phyloP scores from a whole-genome alignment of 2,329 filamentous ascomycete species.

The Nannizziopsis barbatae region DNA sequence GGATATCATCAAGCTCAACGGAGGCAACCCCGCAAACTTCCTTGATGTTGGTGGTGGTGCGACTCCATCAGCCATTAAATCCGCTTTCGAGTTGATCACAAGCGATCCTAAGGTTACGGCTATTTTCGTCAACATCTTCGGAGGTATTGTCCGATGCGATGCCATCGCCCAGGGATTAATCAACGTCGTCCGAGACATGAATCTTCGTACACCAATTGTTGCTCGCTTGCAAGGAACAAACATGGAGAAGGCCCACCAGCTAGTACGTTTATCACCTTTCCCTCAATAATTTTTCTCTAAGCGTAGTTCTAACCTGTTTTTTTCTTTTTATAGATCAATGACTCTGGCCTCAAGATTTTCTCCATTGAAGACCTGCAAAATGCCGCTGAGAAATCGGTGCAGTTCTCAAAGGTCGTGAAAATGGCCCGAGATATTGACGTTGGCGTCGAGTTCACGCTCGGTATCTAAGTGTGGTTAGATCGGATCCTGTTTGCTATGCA shows the following conservation, averaged over 20 bases:
- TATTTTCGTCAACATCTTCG: constrained; percentile 99
- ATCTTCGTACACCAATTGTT: constrained; percentile 93
- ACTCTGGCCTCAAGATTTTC: constrained; percentile 98
- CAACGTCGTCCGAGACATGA: constrained; percentile 85
- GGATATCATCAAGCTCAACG: constrained; percentile 99
- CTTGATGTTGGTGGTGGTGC: constrained; percentile 96
- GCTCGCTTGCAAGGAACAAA: constrained; percentile 97
- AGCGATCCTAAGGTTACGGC: constrained; percentile 96
- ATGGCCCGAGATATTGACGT: constrained; percentile 96
- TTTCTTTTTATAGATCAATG: constrained; percentile 56
- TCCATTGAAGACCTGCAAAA: constrained; percentile 96
- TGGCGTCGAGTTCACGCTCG: constrained; percentile 86
- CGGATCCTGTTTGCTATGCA: neutral
- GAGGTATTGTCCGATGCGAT: constrained; percentile 95
- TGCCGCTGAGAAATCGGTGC: constrained; percentile 94
- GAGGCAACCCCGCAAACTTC: constrained; percentile 93
- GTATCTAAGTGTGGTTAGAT: constrained; percentile 58
- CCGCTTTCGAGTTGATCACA: constrained; percentile 97
- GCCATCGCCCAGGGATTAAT: constrained; percentile 94
- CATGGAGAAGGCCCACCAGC: constrained; percentile 82
- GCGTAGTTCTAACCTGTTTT: constrained; percentile 5
- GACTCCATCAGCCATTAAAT: constrained; percentile 89
- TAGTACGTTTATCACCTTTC: constrained; percentile 40
- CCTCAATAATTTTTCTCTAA: neutral
- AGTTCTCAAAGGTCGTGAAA: constrained; percentile 99